Conservation (phyloP, 2,329 filamentous ascomycete genomes). For the Talaromyces sp. region DNA sequence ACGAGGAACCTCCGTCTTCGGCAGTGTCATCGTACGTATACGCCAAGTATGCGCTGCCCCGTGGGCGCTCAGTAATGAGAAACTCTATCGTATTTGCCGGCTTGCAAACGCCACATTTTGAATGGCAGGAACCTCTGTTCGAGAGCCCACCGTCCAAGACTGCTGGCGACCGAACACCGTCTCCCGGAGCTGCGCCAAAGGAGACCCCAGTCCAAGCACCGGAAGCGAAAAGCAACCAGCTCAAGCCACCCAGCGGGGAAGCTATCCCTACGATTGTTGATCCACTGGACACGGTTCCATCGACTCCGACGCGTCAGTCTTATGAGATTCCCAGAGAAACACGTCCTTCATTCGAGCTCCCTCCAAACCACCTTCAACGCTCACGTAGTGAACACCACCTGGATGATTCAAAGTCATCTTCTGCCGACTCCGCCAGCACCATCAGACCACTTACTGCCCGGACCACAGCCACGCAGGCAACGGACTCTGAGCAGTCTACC, state of each 20-base stretch:
- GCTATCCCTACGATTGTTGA: constrained; percentile 11
- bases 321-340: constrained; percentile 7
- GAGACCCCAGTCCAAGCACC: not conserved
- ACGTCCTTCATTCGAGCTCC: not conserved
- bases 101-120: constrained; percentile 51
- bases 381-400: constrained; percentile 22
- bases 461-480: constrained; percentile 23
- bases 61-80: constrained; percentile 73
- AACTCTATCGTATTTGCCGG: constrained; percentile 59
- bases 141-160: constrained; percentile 32
- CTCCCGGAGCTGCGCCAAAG: constrained; percentile 20
- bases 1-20: constrained; percentile 29
- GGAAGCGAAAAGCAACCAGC: not conserved
- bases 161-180: constrained; percentile 26
- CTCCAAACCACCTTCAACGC: constrained; percentile 15
- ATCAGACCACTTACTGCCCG: constrained; percentile 34
- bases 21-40: constrained; percentile 75
- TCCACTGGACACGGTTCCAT: constrained; percentile 8
- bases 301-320: constrained; percentile 4
- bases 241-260: not conserved
- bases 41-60: constrained; percentile 75
- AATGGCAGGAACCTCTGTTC: constrained; percentile 58
- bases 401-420: constrained; percentile 48
- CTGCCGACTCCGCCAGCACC: constrained; percentile 63
- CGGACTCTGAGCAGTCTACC: constrained; percentile 17